Conservation (phyloP, 371 early-diverging fungal species). For the Sporodiniella umbellata region DNA sequence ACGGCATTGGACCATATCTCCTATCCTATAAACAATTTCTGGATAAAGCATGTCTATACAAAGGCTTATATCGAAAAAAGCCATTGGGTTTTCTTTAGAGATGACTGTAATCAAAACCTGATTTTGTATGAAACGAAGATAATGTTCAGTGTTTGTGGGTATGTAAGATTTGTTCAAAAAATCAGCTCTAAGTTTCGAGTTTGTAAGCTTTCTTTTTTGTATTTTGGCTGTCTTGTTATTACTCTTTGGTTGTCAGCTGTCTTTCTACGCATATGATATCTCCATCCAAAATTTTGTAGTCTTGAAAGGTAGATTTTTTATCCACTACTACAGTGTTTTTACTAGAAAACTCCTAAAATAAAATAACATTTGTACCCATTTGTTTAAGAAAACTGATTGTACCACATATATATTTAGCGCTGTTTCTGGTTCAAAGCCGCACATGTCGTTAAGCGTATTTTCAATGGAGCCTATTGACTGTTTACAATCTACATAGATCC, state of each 20-base stretch:
- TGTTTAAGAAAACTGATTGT: background rate
- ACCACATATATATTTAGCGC: constrained; percentile 36
- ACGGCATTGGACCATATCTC: background rate
- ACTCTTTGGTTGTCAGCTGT: constrained; percentile 49
- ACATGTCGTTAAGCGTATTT: constrained; percentile 47
- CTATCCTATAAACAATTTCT: constrained; percentile 10
- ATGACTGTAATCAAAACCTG: constrained; percentile 65
- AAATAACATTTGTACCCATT: background rate
- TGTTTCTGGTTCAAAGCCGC: constrained; percentile 11
- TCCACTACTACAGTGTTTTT: constrained; percentile 57
- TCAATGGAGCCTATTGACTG: constrained; percentile 56
- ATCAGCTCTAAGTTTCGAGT: background rate
- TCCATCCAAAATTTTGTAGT: constrained; percentile 73
- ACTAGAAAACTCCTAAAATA: background rate
- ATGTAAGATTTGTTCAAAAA: background rate
- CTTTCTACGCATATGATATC: constrained; percentile 84
- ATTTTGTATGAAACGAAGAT: constrained; percentile 66
- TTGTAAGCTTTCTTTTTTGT: background rate
- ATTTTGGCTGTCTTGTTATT: constrained; percentile 12
- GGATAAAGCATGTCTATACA: constrained; percentile 6
- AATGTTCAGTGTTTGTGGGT: constrained; percentile 49
- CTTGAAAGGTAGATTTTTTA: constrained; percentile 50
- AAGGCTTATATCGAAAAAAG: constrained; percentile 9
- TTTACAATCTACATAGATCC: constrained; percentile 48
- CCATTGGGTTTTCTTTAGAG: constrained; percentile 18